Evolutionary conservation across 805 yeast species (phyloP), one percentile per base, ranked within the genome.

Genomic region (Priceomyces medius): DNA sequence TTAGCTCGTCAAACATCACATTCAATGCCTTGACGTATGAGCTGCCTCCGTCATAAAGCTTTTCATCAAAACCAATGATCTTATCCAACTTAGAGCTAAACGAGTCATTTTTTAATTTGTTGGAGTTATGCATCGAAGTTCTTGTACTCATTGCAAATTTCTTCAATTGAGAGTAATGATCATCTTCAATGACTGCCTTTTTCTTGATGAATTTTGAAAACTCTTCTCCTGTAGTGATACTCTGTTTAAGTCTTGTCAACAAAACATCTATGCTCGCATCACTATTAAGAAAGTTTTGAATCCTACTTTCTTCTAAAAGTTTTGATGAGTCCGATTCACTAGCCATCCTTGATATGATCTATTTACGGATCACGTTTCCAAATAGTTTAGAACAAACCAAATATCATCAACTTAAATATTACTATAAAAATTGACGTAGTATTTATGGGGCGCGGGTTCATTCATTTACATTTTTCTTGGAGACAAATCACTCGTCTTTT

Each of bases 1-100:
- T 63, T 44, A 93, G 67, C 61, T 93, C 97, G 53, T 87, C 96
- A 54, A 82, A 80, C 88, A 93, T 93, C 28, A 80, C 82, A 50
- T 80, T 83, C 55, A 93, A 68, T 1, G 93, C 89, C 37, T 81
- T 81, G 24, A 87, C 85, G 63, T 82, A 90, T 5, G 90, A 80
- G 31, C 76, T 71, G 12, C 89, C 87, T 10, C 88, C 95, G 10
- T 77, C 74, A 42, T 55, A 61, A 32, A 87, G 63, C 48, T 82
- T 80, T 47, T 90, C 97, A 61, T 90, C 97, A 50, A 83, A 79
- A 46, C 77, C 81, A 39, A 90, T 71, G 26, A 90, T 75, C 48
- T 77, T 76, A 46, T 84, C 88, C 41, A 93, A 72, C 45, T 80
- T 81, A 16, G 59, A 60, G 27, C 79, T 75, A 53, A 91, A 83